Evolutionary conservation across 208 protist genomes (phyloP), one percentile per base, ranked within the genome.

Genomic region (Wallacemonas rigidus): DNA sequence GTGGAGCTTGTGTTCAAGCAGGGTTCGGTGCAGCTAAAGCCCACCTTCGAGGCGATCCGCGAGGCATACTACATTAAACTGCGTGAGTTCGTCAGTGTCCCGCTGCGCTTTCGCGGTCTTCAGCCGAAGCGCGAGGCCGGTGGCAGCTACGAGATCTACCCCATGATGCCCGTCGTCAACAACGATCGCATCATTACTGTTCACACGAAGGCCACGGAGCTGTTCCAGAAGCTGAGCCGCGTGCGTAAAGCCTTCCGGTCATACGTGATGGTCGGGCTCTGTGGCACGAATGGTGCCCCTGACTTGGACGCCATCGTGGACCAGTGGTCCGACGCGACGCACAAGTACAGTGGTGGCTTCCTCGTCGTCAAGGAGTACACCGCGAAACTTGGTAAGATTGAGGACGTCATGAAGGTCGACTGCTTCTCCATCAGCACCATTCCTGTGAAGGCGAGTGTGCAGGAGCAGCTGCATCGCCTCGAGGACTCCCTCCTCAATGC

Each of bases 21-120:
- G 39, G 86, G 93, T 41, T 64, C 82, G 55, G 85, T 99, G 36
- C 84, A 96, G 71, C 98, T 99, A 76, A 95, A 94, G 82, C 98
- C 98, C 7, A 84, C 85, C 47, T 93, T 98, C 61, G 97, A 99
- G 79, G 94, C 96, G 12, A 87, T 99, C 41, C 84, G 92, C 36
- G 83, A 98, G 68, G 88, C 86, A n/a, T 99, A 98, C 87, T 98
- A 98, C 82, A 83, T 92, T 40, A 94, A 98, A 74, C 65, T 99
- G 64, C 85, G 95, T 15, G 94, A 98, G 81, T 98, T 99, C 72
- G 90, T 99, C 35, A 86, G 87, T 47, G 89, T 98, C 41, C 98
- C 98, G 14, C 74, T 92, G 57, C 89, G 83, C 35, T 99, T 99
- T 81, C 87, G 89, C 48, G 97, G 97, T 3, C 65, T 99, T 48